These are phyloP conservation scores for Boletus calvinii DNA, from an alignment of 1,284 basidiomycete genomes.

Conservation along the genomic window DNA sequence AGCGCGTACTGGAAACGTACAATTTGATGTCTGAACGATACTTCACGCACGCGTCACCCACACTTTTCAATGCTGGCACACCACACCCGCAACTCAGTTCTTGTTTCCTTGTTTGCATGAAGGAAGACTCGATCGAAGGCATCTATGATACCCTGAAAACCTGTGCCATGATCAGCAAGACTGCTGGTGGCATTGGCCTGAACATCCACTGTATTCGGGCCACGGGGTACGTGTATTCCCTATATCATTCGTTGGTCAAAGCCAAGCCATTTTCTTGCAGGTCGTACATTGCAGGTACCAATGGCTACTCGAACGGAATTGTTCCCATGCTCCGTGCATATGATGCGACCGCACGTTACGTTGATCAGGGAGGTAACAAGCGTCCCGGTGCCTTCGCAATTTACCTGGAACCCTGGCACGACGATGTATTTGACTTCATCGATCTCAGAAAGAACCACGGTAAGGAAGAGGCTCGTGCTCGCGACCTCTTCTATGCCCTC, in stretches of 20 bases:
- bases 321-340: slow-evolving; percentile 99
- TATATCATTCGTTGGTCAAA: slow-evolving; percentile 20
- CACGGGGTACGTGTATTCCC: slow-evolving; percentile 65
- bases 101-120: slow-evolving; percentile 98
- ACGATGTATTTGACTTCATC: slow-evolving; percentile 97
- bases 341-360: slow-evolving; percentile 98
- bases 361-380: slow-evolving; percentile 99
- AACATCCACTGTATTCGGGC: slow-evolving; percentile 97
- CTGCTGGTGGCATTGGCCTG: slow-evolving; percentile 96
- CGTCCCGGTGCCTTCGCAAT: slow-evolving; percentile 98
- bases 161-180: slow-evolving; percentile 99
- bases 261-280: slow-evolving; percentile 36
- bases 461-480: slow-evolving; percentile 96
- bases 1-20: slow-evolving; percentile 90
- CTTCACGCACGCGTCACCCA: slow-evolving; percentile 98
- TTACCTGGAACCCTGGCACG: slow-evolving; percentile 97
- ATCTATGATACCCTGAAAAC: slow-evolving; percentile 99
- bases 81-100: slow-evolving; percentile 94
- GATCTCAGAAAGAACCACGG: slow-evolving; percentile 99
- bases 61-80: slow-evolving; percentile 98
- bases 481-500: slow-evolving; percentile 97
- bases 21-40: slow-evolving; percentile 95
- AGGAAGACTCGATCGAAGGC: slow-evolving; percentile 98
- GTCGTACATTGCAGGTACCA: slow-evolving; percentile 91
- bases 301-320: slow-evolving; percentile 98